phyloP scores from a whole-genome alignment of 495 filamentous ascomycete genomes.

The Penicillium silybi region DNA sequence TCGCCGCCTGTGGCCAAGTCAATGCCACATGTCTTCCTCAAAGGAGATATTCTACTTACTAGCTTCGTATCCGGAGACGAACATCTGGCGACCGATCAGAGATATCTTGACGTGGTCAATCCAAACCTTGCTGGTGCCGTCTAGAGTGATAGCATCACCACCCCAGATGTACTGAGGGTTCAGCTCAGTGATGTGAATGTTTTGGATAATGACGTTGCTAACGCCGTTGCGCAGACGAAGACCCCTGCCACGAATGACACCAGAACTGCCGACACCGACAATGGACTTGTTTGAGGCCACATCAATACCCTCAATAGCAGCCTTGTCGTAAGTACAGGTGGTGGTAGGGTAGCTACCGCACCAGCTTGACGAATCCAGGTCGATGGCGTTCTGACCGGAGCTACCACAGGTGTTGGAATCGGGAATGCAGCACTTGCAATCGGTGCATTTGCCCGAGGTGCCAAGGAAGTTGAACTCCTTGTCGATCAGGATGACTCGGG shows the following conservation, averaged over 20 bases:
- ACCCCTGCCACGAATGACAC: constrained; percentile 40
- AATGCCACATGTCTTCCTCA: not conserved
- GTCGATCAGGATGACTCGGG: constrained; percentile 47
- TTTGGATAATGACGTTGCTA: constrained; percentile 43
- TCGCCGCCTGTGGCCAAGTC: constrained; percentile 10
- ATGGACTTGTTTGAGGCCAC: constrained; percentile 40
- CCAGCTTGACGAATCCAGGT: constrained; percentile 25
- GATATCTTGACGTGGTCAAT: constrained; percentile 39
- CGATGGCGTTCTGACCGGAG: constrained; percentile 28
- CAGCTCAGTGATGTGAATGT: constrained; percentile 41
- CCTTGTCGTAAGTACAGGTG: constrained; percentile 36
- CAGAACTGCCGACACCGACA: constrained; percentile 29
- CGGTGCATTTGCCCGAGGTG: constrained; percentile 36
- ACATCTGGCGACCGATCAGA: constrained; percentile 29
- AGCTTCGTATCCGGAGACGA: constrained; percentile 23
- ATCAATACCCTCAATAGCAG: constrained; percentile 28
- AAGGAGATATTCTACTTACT: constrained; percentile 11
- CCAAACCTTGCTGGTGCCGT: constrained; percentile 31
- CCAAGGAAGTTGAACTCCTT: constrained; percentile 46
- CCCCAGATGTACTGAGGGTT: constrained; percentile 43
- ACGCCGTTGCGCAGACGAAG: constrained; percentile 35
- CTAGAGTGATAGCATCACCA: constrained; percentile 36
- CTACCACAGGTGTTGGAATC: constrained; percentile 23
- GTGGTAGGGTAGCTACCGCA: constrained; percentile 24
- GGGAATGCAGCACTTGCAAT: constrained; percentile 32